Conservation (phyloP, 2,329 filamentous ascomycete species). For the Trichocomaceae sp. region DNA sequence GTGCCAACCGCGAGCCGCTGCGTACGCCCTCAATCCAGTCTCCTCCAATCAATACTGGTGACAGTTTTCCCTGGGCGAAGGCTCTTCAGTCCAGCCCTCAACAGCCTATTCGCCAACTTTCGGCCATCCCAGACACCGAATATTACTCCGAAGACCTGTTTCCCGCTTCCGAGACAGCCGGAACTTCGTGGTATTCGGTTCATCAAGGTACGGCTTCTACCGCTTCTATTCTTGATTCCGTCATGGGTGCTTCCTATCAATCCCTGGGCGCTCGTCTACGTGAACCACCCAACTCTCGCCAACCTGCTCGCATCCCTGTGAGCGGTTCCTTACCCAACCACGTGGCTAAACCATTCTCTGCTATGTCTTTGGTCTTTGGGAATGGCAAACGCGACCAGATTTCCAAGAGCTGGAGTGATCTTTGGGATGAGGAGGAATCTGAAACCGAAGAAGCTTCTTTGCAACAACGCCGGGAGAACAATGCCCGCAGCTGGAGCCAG, state of each 20-base stretch:
- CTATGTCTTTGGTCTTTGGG: constrained; percentile 74
- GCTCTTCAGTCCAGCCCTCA: constrained; percentile 71
- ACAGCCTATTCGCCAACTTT: constrained; percentile 71
- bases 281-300: constrained; percentile 41
- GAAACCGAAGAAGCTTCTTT: constrained; percentile 56
- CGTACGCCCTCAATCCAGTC: constrained; percentile 92
- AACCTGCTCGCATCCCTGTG: constrained; percentile 63
- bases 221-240: constrained; percentile 77
- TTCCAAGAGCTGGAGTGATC: constrained; percentile 98
- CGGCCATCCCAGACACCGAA: constrained; percentile 71
- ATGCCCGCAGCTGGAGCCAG: constrained; percentile 72
- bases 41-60: constrained; percentile 65
- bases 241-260: constrained; percentile 72
- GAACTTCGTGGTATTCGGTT: constrained; percentile 68
- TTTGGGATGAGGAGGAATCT: constrained; percentile 90
- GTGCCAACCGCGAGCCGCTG: constrained; percentile 85
- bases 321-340: constrained; percentile 67
- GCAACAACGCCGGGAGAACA: constrained; percentile 55
- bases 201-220: constrained; percentile 72
- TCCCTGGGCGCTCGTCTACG: constrained; percentile 52
- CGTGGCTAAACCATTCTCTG: constrained; percentile 54
- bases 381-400: constrained; percentile 64
- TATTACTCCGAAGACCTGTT: constrained; percentile 81
- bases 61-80: constrained; percentile 92
- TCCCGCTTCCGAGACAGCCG: constrained; percentile 61